Evolutionary conservation across 306 rosid species (phyloP).

Genomic region (Gastrolobium villosum): DNA sequence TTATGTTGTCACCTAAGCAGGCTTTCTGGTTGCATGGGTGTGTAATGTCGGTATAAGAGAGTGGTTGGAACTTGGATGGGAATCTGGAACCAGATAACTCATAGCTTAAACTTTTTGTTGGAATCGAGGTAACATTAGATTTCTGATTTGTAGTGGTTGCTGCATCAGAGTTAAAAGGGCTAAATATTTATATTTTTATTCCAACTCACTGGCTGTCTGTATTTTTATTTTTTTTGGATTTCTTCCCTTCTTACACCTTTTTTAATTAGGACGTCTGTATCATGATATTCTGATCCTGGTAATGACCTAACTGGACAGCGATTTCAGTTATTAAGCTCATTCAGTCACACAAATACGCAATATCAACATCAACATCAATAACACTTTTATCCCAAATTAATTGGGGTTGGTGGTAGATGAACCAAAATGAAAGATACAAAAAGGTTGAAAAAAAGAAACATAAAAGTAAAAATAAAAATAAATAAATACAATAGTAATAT

Average conservation of each 20-base stretch:
- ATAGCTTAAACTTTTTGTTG: background rate
- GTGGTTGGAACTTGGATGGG: constrained; percentile 1
- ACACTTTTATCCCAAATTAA: too few species aligned
- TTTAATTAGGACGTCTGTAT: background rate
- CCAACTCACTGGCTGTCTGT: constrained; percentile 9
- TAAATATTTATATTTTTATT: background rate
- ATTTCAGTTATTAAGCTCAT: constrained; percentile 13
- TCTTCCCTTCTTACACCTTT: constrained; percentile 28
- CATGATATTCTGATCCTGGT: constrained; percentile 23
- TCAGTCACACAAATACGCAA: background rate
- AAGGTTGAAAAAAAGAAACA: too few species aligned
- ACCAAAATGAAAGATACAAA: too few species aligned
- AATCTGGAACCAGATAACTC: constrained; percentile 5
- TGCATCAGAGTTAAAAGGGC: constrained; percentile 3
- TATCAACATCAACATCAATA: too few species aligned
- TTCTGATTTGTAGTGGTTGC: constrained; percentile 4
- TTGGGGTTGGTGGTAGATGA: too few species aligned
- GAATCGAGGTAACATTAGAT: constrained; percentile 10
- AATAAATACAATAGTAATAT: too few species aligned
- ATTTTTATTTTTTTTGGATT: background rate
- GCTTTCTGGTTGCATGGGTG: background rate
- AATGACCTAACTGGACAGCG: background rate
- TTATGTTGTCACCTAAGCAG: background rate
- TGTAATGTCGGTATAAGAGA: background rate
- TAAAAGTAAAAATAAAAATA: too few species aligned